Conservation (phyloP, 768 basidiomycete species). For the Russula sp. region DNA sequence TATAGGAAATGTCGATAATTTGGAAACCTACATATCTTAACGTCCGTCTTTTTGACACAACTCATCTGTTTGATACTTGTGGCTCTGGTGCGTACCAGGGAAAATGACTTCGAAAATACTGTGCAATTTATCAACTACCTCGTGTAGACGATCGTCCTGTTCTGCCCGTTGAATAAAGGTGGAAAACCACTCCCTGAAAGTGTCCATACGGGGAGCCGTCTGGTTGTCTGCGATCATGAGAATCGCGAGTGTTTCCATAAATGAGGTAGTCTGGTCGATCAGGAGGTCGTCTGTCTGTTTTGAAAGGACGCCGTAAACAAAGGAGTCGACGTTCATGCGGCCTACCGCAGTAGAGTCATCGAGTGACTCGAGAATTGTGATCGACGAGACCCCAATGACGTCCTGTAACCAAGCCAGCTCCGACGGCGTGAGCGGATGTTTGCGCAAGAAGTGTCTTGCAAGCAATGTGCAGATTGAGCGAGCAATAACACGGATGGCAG, state of each 20-base stretch:
- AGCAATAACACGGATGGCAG: background rate
- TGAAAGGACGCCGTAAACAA: background rate
- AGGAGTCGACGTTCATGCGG: slow-evolving; percentile 1
- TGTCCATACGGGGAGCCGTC: background rate
- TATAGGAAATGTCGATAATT: no score
- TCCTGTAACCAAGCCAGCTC: background rate
- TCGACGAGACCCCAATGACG: background rate
- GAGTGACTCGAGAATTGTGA: background rate
- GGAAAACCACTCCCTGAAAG: background rate
- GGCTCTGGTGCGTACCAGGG: background rate
- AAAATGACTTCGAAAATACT: background rate
- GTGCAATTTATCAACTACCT: slow-evolving; percentile 11
- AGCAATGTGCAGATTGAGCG: background rate
- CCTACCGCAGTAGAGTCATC: background rate
- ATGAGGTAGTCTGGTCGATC: background rate
- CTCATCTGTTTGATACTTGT: no score
- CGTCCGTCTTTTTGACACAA: no score
- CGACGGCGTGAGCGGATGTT: background rate
- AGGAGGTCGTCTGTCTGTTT: background rate
- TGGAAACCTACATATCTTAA: no score
- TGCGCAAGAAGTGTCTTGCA: background rate
- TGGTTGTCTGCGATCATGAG: background rate
- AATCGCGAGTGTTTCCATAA: background rate
- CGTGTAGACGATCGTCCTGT: slow-evolving; percentile 28
- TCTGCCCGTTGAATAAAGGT: background rate